Conservation (phyloP, 352 stramenopile genomes). For the Phytophthora lateralis region DNA sequence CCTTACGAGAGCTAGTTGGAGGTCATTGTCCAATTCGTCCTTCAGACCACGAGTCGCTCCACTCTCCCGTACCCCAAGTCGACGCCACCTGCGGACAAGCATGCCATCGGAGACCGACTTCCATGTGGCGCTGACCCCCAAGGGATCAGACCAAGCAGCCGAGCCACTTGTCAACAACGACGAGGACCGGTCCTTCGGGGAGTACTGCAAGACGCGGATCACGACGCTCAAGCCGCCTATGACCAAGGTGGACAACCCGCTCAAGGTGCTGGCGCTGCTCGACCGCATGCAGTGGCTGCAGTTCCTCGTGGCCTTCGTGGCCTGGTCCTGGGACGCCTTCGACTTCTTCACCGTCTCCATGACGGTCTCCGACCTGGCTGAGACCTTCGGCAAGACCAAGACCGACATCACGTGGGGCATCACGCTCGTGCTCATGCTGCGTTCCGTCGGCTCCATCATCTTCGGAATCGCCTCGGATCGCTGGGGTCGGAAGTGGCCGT, state of each 20-base stretch:
- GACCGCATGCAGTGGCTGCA: slow-evolving; percentile 43
- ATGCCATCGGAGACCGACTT: slow-evolving; percentile 35
- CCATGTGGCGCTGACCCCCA: slow-evolving; percentile 37
- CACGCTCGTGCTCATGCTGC: slow-evolving; percentile 58
- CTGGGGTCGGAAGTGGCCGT: slow-evolving; percentile 49
- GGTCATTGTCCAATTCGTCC: slow-evolving; percentile 23
- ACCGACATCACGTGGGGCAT: slow-evolving; percentile 61
- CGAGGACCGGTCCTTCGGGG: slow-evolving; percentile 33
- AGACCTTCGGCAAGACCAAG: slow-evolving; percentile 46
- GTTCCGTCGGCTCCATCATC: slow-evolving; percentile 42
- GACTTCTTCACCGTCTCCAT: slow-evolving; percentile 65
- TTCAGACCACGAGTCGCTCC: slow-evolving; percentile 11
- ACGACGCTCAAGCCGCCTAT: slow-evolving; percentile 48
- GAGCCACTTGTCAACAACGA: slow-evolving; percentile 30
- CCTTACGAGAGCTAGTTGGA: not conserved
- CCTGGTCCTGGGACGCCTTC: slow-evolving; percentile 57
- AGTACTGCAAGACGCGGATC: slow-evolving; percentile 45
- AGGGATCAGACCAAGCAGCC: slow-evolving; percentile 21
- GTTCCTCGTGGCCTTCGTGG: slow-evolving; percentile 40
- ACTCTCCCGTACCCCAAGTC: slow-evolving; percentile 4
- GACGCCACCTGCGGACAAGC: not conserved
- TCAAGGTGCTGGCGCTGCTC: slow-evolving; percentile 32
- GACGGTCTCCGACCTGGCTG: slow-evolving; percentile 48
- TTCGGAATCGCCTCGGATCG: slow-evolving; percentile 54
- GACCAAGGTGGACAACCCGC: slow-evolving; percentile 32